phyloP scores from a whole-genome alignment of 345 rosid genomes.

The Populus ilicifolia region DNA sequence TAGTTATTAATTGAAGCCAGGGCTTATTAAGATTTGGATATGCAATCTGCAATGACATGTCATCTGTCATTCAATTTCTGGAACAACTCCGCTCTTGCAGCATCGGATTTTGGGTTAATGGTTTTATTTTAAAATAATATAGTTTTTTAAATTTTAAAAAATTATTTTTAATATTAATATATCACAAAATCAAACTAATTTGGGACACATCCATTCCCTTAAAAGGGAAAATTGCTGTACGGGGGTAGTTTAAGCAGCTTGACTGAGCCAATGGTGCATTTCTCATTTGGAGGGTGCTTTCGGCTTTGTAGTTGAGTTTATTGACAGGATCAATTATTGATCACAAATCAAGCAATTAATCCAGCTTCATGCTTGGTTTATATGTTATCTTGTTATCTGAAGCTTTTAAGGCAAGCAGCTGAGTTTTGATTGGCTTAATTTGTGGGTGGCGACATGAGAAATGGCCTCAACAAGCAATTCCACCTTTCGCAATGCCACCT shows the following conservation, averaged over 20 bases:
- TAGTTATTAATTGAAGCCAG: not conserved
- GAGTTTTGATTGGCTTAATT: not conserved
- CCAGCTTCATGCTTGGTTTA: not conserved
- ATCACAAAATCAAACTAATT: no score
- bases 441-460: slow-evolving; percentile 17
- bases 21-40: slow-evolving; percentile 7
- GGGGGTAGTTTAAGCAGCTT: not conserved
- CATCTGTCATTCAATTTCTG: slow-evolving; percentile 23
- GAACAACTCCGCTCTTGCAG: slow-evolving; percentile 21
- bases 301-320: not conserved
- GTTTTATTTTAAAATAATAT: no score
- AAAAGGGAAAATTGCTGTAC: not conserved
- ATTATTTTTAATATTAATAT: no score
- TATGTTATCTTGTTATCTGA: slow-evolving; percentile 13
- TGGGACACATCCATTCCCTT: not conserved
- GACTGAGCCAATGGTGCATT: not conserved
- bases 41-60: slow-evolving; percentile 21
- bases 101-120: not conserved
- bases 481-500: slow-evolving; percentile 24
- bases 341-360: not conserved
- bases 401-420: slow-evolving; percentile 21
- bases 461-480: slow-evolving; percentile 4
- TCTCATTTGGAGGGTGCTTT: not conserved
- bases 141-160: no score
- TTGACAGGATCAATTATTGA: no score